These are phyloP conservation scores for Cladophialophora exuberans DNA, from an alignment of 2,329 filamentous ascomycete species.

Conservation along the genomic window DNA sequence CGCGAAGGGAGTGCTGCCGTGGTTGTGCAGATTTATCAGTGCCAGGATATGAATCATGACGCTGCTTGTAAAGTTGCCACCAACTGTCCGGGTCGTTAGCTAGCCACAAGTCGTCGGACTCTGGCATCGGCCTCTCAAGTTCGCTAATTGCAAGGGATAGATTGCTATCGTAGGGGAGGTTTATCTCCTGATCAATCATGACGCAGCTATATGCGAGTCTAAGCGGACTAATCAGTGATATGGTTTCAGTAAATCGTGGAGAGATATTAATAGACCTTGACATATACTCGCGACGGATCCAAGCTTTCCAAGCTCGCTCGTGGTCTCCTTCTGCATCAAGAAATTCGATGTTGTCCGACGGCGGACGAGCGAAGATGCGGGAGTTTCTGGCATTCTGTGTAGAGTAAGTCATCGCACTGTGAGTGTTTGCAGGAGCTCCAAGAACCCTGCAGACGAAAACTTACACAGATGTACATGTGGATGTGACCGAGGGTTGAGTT, in stretches of 20 bases:
- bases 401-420: background rate
- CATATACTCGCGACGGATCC: slow-evolving; percentile 1
- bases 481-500: slow-evolving; percentile 5
- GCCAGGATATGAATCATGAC: background rate
- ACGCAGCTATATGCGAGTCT: background rate
- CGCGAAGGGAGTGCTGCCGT: background rate
- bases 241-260: background rate
- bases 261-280: slow-evolving; percentile 5
- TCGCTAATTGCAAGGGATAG: background rate
- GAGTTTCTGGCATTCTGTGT: background rate
- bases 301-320: slow-evolving; percentile 9
- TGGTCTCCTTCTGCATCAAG: background rate
- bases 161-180: background rate
- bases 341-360: background rate
- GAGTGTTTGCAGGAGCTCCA: background rate
- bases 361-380: background rate
- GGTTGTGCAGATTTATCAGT: background rate
- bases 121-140: background rate
- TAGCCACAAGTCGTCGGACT: background rate
- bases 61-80: background rate
- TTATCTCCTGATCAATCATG: background rate
- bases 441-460: no score
- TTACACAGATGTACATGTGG: slow-evolving; percentile 6
- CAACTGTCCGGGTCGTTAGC: background rate
- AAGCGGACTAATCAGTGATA: background rate